phyloP scores from a whole-genome alignment of 2,329 filamentous ascomycete genomes.

The Gnomoniopsis sp. region DNA sequence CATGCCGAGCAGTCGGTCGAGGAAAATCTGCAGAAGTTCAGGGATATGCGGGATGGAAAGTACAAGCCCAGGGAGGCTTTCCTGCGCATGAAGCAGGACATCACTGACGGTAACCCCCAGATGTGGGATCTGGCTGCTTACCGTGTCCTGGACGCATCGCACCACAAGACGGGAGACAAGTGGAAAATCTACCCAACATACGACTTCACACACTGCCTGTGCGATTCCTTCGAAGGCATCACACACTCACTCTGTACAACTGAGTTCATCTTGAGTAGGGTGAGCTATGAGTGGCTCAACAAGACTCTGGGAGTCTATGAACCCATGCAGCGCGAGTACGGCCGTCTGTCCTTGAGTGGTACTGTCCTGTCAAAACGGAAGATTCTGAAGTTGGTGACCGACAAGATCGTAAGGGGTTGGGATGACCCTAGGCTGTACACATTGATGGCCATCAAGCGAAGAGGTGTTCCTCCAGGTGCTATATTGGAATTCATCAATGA shows the following conservation, averaged over 20 bases:
- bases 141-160: constrained; percentile 66
- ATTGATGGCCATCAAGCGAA: constrained; percentile 75
- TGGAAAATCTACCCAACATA: constrained; percentile 97
- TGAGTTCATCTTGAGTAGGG: constrained; percentile 37
- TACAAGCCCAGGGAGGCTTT: constrained; percentile 82
- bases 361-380: constrained; percentile 86
- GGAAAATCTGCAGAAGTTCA: constrained; percentile 77
- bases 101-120: constrained; percentile 79
- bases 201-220: constrained; percentile 86
- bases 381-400: constrained; percentile 70
- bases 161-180: constrained; percentile 74
- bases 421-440: constrained; percentile 90
- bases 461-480: constrained; percentile 83
- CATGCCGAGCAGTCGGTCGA: constrained; percentile 74
- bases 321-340: constrained; percentile 77
- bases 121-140: constrained; percentile 97
- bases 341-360: constrained; percentile 74
- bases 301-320: constrained; percentile 78
- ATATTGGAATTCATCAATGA: constrained; percentile 89
- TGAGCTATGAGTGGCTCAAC: constrained; percentile 89
- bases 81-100: constrained; percentile 90
- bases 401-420: constrained; percentile 77
- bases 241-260: constrained; percentile 54
- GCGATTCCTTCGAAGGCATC: constrained; percentile 88
- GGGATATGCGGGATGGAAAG: constrained; percentile 86